Base-by-base conservation (phyloP, 345 rosid species). In the Turritis glabra region DNA sequence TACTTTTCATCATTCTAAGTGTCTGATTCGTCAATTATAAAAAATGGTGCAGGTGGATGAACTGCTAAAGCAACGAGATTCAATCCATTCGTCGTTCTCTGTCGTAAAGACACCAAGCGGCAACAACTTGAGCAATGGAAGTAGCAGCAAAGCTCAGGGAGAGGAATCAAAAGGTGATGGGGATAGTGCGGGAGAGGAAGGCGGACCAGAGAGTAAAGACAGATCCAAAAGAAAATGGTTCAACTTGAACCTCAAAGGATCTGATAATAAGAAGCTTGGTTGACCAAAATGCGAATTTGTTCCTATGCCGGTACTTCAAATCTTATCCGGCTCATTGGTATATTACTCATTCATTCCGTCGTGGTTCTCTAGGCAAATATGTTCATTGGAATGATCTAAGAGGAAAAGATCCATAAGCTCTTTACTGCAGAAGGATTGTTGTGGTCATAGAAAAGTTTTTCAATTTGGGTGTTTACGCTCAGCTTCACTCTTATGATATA, bases 221-320 rank as follows among this genome's bases (percentile, higher is more conserved):
- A 95, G 85, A 72, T 82, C 98, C 22, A 95, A 82, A 78, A 90
- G 89, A 88, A 95, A 87, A 83, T 95, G 99, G 99, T 95, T 95
- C 80, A 95, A 90, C 80, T 85, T 92, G 80, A 92, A 87, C 80
- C 80, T 91, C 7, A 89, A 80, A 74, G 94, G 97, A 71, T 86
- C 96, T 26, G 98, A 94, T 23, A 8, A 5, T 65, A 94, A 88
- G 78, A 87, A 84, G 81, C 77, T 76, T 58, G 84, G 81, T 54
- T 85, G 69, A 84, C 18, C 44, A 15, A 8, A 50, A 25, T 8
- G 29, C 26, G 29, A 26, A n/a, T 37, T 11, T 71, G 51, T 50
- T 60, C 29, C 7, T 47, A 5, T 60, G 15, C 51, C 7, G 43
- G 11, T 14, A 69, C 15, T 17, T 21, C 55, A n/a, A 46, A 19